A percentile compares a stretch with the other conserved stretches of the same genome.
Conservation (phyloP, 192 early-diverging fungal species). For the Chytriomyces sp. region DNA sequence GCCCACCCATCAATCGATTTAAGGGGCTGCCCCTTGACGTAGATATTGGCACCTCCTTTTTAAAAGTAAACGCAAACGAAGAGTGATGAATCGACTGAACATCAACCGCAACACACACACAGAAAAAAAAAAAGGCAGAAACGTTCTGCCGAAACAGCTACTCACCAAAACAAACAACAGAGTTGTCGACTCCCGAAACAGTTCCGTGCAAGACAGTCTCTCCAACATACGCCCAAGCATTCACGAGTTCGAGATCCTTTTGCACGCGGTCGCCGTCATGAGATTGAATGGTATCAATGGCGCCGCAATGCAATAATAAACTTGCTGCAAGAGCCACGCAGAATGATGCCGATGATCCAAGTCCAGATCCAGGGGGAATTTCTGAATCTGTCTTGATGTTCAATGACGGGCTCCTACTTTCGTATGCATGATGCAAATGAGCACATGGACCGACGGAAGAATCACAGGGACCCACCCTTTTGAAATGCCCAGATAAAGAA, state of each 20-base stretch:
- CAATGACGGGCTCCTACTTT: background rate
- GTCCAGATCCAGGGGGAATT: conserved; percentile 90
- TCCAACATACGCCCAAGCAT: conserved; percentile 88
- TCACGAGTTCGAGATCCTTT: conserved; percentile 63
- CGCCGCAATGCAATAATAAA: conserved; percentile 58
- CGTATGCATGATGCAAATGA: background rate
- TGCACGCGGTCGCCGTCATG: conserved; percentile 21
- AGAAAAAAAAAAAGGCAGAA: conserved; percentile 9
- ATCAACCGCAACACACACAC: background rate
- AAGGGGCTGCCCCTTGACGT: conserved; percentile 64
- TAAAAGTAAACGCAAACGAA: conserved; percentile 1
- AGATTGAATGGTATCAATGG: conserved; percentile 9
- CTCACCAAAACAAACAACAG: conserved; percentile 82
- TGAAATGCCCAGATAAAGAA: conserved; percentile 30
- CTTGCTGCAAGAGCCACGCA: conserved; percentile 79
- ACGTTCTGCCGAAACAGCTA: background rate
- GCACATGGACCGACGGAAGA: background rate
- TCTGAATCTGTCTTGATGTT: conserved; percentile 69
- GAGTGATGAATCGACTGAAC: too few species aligned
- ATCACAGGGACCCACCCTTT: background rate
- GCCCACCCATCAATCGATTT: conserved; percentile 54
- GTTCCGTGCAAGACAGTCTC: conserved; percentile 96
- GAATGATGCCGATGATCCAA: conserved; percentile 95
- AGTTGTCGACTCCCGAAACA: conserved; percentile 95
- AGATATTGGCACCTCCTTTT: conserved; percentile 75